phyloP scores from a whole-genome alignment of 352 stramenopile genomes.

The Pythium sukuiense region DNA sequence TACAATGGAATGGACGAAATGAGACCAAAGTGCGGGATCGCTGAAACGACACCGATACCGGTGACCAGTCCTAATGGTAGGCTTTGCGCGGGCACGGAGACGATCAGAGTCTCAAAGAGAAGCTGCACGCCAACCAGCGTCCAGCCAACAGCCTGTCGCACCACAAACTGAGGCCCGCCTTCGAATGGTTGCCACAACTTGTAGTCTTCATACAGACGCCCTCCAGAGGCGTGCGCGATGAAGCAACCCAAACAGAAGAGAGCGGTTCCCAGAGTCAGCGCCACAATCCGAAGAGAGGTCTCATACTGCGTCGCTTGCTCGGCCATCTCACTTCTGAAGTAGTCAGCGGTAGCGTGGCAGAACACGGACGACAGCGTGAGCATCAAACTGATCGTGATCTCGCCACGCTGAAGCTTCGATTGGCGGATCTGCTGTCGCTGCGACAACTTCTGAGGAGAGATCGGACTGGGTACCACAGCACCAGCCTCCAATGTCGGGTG shows the following conservation, averaged over 20 bases:
- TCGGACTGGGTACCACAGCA: not conserved
- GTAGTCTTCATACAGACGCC: constrained; percentile 31
- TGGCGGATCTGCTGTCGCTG: constrained; percentile 7
- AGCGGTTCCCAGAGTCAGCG: constrained; percentile 26
- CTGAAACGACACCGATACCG: constrained; percentile 32
- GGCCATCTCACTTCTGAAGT: constrained; percentile 30
- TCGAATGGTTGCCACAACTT: constrained; percentile 51
- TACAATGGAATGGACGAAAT: constrained; percentile 45
- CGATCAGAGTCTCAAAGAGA: constrained; percentile 47
- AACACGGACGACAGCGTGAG: constrained; percentile 40
- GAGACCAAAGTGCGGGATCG: constrained; percentile 40
- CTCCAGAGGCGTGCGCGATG: constrained; percentile 36
- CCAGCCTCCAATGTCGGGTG: not conserved
- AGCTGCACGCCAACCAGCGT: constrained; percentile 49
- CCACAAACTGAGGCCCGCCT: constrained; percentile 42
- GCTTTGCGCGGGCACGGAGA: constrained; percentile 30
- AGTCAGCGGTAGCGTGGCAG: constrained; percentile 41
- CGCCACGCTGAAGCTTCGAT: constrained; percentile 25
- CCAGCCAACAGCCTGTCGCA: constrained; percentile 56
- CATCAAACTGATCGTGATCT: constrained; percentile 43
- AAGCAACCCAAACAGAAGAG: constrained; percentile 35
- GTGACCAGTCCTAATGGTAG: constrained; percentile 34
- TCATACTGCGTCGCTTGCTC: constrained; percentile 15
- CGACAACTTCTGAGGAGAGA: not conserved
- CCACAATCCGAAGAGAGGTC: constrained; percentile 9